Conservation (phyloP, 1,284 basidiomycete species). For the Schizophyllum commune region DNA sequence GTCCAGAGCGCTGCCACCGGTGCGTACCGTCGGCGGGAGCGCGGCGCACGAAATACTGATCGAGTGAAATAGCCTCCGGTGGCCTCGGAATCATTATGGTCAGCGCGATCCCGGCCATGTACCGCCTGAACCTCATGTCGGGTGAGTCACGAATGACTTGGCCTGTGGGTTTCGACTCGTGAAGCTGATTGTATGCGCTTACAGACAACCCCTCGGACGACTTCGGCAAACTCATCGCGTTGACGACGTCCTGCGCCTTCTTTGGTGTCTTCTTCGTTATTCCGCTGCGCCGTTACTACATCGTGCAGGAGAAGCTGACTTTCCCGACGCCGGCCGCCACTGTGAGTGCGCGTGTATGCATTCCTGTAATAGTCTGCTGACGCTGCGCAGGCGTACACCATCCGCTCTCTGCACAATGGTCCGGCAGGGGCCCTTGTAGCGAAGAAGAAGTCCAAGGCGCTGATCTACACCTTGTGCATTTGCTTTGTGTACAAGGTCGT, state of each 20-base stretch:
- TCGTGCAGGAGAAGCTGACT: constrained; percentile 59
- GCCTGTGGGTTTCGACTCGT: too few relatives aligned
- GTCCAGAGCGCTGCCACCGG: constrained; percentile 51
- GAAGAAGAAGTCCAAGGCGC: constrained; percentile 49
- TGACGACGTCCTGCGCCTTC: constrained; percentile 51
- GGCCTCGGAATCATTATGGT: constrained; percentile 59
- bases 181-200: not conserved
- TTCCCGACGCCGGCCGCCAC: constrained; percentile 69
- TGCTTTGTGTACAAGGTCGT: not conserved
- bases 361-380: not conserved
- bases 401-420: constrained; percentile 53
- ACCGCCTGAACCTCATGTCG: constrained; percentile 46
- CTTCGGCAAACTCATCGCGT: constrained; percentile 47
- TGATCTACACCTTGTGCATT: constrained; percentile 23
- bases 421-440: constrained; percentile 41
- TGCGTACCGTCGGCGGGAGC: too few relatives aligned
- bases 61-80: constrained; percentile 32
- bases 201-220: constrained; percentile 34
- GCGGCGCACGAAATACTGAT: too few relatives aligned
- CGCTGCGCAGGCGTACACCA: constrained; percentile 41
- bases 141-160: not conserved
- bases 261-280: constrained; percentile 66
- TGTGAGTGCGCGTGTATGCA: constrained; percentile 20
- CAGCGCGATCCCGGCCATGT: constrained; percentile 61
- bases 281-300: constrained; percentile 58